Evolutionary conservation across 148 eudicot genomes (phyloP).

Genomic region (Silene uniflora): DNA sequence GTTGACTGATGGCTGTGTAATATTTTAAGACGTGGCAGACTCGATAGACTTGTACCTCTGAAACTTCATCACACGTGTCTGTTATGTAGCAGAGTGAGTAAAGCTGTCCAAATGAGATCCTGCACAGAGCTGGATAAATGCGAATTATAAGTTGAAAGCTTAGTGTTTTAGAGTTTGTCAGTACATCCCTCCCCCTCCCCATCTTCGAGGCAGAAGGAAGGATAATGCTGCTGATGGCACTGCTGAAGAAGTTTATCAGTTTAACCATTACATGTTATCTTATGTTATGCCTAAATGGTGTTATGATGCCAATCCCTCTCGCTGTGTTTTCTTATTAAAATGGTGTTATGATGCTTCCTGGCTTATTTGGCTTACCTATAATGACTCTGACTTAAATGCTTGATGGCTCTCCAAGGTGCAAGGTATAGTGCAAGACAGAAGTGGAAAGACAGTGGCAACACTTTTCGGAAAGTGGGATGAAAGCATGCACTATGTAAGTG

Average conservation of each 20-base stretch:
- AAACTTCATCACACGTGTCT: neutral
- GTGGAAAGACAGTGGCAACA: constrained; percentile 81
- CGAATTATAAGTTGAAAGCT: neutral
- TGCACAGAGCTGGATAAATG: neutral
- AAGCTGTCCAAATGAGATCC: neutral
- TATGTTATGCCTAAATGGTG: neutral
- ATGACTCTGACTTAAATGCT: neutral
- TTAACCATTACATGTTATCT: neutral
- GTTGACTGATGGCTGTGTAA: neutral
- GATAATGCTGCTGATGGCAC: neutral
- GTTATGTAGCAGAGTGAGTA: neutral
- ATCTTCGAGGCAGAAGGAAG: neutral
- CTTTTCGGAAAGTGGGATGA: constrained; percentile 98
- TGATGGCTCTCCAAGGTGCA: constrained; percentile 69
- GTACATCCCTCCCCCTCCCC: neutral
- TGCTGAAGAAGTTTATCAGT: neutral
- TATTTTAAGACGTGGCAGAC: neutral
- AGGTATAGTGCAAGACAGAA: constrained; percentile 80
- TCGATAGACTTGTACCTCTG: neutral
- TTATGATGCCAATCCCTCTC: neutral
- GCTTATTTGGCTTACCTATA: neutral
- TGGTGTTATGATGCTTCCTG: constrained; percentile 2
- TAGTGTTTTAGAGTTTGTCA: neutral
- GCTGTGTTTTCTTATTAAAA: neutral
- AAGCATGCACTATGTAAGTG: constrained; percentile 82